These are phyloP conservation scores for Phoma sp. DNA, from an alignment of 2,329 filamentous ascomycete species.

Conservation along the genomic window DNA sequence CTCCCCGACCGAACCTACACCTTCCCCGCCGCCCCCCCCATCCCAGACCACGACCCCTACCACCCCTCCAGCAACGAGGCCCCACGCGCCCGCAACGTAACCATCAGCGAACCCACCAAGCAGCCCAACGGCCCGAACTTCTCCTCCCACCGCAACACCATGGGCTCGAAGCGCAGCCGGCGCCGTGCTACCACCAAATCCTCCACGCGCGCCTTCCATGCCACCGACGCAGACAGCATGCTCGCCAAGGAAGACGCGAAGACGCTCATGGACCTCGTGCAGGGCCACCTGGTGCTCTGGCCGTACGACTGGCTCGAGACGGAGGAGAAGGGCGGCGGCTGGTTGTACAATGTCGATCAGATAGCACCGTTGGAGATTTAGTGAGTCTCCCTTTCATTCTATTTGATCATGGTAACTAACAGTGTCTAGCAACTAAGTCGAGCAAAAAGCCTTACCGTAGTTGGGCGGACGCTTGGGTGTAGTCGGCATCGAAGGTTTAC, in stretches of 20 bases:
- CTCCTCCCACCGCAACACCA: slow-evolving; percentile 24
- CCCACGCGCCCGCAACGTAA: slow-evolving; percentile 44
- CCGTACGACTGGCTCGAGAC: slow-evolving; percentile 88
- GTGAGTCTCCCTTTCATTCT: slow-evolving; percentile 45
- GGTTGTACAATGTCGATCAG: slow-evolving; percentile 95
- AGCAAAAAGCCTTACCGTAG: neutral
- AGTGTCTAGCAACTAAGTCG: neutral
- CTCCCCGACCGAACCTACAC: slow-evolving; percentile 34
- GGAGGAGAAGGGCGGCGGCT: slow-evolving; percentile 92
- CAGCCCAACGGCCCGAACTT: slow-evolving; percentile 10
- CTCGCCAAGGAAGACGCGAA: slow-evolving; percentile 78
- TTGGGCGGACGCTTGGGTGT: neutral
- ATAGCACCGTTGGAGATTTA: slow-evolving; percentile 97
- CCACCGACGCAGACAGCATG: slow-evolving; percentile 70
- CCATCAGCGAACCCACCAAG: slow-evolving; percentile 40
- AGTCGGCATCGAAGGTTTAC: neutral
- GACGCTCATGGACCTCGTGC: slow-evolving; percentile 78
- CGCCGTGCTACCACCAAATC: slow-evolving; percentile 74
- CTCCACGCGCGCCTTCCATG: slow-evolving; percentile 67
- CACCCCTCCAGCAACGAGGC: slow-evolving; percentile 16
- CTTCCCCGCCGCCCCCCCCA: slow-evolving; percentile 42
- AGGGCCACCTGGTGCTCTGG: slow-evolving; percentile 89
- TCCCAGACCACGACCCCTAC: slow-evolving; percentile 31
- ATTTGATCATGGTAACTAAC: neutral
- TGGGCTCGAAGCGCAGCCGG: slow-evolving; percentile 51